A percentile compares a stretch with the other conserved stretches of the same genome.
Conservation (phyloP, 768 basidiomycete species). For the Udeniomyces megalosporus region DNA sequence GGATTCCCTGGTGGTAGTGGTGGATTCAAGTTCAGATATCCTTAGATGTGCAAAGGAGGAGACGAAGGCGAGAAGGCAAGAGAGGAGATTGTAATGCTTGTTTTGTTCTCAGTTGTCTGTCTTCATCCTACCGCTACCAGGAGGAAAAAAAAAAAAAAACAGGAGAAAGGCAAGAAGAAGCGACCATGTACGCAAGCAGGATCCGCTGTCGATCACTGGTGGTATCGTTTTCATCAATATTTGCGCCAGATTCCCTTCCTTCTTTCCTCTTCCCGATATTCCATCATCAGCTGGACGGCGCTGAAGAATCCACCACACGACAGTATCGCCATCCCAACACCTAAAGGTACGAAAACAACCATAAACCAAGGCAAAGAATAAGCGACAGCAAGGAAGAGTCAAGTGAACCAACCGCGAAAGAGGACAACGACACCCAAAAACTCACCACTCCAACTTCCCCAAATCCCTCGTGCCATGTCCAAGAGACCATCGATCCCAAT, state of each 20-base stretch:
- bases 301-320: constrained; percentile 41
- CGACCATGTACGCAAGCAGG: no score
- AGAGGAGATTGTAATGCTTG: no score
- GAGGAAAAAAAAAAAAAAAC: no score
- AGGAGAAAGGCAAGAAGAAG: no score
- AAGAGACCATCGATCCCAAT: constrained; percentile 64
- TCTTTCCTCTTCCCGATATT: constrained; percentile 71
- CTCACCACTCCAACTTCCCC: constrained; percentile 23
- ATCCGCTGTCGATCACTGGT: no score
- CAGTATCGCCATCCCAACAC: not conserved
- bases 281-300: constrained; percentile 83
- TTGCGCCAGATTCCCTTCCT: constrained; percentile 41
- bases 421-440: not conserved
- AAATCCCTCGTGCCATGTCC: constrained; percentile 48
- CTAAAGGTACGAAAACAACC: constrained; percentile 30
- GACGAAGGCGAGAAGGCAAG: no score
- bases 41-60: no score
- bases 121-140: no score
- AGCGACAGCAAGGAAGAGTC: not conserved
- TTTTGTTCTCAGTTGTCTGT: no score
- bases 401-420: not conserved
- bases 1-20: constrained; percentile 17
- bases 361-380: constrained; percentile 46
- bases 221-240: constrained; percentile 26
- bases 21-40: constrained; percentile 1